A percentile compares a stretch with the other conserved stretches of the same genome.
These are phyloP conservation scores for Colletotrichum brevisporum DNA, from an alignment of 2,329 filamentous ascomycete species.

Conservation along the genomic window DNA sequence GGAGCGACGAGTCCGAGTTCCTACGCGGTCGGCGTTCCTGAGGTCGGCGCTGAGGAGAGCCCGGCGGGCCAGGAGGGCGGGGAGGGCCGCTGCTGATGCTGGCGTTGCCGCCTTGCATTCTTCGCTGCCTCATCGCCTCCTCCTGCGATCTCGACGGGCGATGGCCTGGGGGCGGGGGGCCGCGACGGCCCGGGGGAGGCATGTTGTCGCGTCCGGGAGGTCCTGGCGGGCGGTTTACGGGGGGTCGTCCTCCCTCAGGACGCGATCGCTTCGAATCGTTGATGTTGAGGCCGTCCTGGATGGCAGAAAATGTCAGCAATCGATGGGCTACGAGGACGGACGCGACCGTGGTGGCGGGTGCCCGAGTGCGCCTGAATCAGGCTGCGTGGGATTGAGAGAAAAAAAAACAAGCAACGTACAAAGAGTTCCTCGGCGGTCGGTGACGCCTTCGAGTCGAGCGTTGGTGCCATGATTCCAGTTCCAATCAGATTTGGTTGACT, in stretches of 20 bases:
- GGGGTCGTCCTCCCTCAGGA: constrained; percentile 47
- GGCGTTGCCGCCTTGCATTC: constrained; percentile 54
- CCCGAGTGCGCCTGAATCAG: not conserved
- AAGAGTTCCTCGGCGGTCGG: constrained; percentile 79
- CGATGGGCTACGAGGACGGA: not conserved
- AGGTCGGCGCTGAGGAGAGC: constrained; percentile 56
- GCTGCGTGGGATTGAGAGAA: constrained; percentile 4
- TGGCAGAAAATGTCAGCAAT: constrained; percentile 38
- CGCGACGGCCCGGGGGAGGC: constrained; percentile 60
- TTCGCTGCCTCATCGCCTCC: constrained; percentile 69
- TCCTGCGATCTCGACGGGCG: constrained; percentile 77
- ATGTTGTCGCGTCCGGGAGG: constrained; percentile 62
- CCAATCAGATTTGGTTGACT: constrained; percentile 52
- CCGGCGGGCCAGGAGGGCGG: constrained; percentile 49
- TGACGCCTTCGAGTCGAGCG: constrained; percentile 61
- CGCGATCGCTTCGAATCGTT: constrained; percentile 66
- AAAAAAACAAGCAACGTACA: constrained; percentile 67
- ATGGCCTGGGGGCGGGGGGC: constrained; percentile 63
- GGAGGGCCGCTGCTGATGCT: constrained; percentile 47
- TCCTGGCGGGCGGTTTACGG: constrained; percentile 55
- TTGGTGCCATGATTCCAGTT: constrained; percentile 64
- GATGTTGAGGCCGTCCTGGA: constrained; percentile 77
- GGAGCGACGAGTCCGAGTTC: constrained; percentile 84
- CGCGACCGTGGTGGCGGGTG: constrained; percentile 6
- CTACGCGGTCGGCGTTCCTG: constrained; percentile 71